Evolutionary conservation across 2,329 filamentous ascomycete genomes (phyloP).

Genomic region (Bipolaris oryzae): DNA sequence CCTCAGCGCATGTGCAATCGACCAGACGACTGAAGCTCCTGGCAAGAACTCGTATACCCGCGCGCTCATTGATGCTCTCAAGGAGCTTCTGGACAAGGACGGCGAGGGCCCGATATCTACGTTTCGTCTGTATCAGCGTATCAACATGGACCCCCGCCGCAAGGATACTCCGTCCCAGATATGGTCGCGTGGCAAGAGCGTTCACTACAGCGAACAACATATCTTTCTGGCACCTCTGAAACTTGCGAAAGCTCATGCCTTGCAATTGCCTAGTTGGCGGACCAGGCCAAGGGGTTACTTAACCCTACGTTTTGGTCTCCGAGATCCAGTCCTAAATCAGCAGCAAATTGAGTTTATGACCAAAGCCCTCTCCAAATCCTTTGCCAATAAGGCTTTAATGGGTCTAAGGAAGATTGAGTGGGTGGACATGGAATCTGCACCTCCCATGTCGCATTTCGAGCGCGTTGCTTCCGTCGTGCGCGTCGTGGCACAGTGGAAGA

Average conservation of each 20-base stretch:
- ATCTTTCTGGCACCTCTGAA: constrained; percentile 42
- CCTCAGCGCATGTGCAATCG: constrained; percentile 37
- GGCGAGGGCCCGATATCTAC: constrained; percentile 38
- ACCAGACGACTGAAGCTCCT: constrained; percentile 37
- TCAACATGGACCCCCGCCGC: constrained; percentile 35
- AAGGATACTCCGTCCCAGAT: constrained; percentile 35
- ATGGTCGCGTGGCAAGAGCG: constrained; percentile 29
- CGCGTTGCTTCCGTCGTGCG: constrained; percentile 34
- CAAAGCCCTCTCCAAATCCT: constrained; percentile 32
- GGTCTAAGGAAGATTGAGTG: constrained; percentile 43
- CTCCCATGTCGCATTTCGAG: constrained; percentile 33
- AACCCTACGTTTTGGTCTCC: constrained; percentile 41
- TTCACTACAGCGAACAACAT: constrained; percentile 32
- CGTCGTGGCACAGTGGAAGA: constrained; percentile 40
- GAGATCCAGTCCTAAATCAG: constrained; percentile 30
- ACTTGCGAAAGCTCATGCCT: constrained; percentile 7
- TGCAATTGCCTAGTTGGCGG: constrained; percentile 2
- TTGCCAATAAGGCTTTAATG: constrained; percentile 35
- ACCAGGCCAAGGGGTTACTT: constrained; percentile 34
- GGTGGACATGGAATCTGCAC: constrained; percentile 36
- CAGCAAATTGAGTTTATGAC: constrained; percentile 42
- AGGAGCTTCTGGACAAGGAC: constrained; percentile 28
- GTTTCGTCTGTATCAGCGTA: constrained; percentile 35
- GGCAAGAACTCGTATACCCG: constrained; percentile 43
- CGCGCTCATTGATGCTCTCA: constrained; percentile 42